Evolutionary conservation across 495 filamentous ascomycete species (phyloP).

Genomic region (Amorphotheca resinae): DNA sequence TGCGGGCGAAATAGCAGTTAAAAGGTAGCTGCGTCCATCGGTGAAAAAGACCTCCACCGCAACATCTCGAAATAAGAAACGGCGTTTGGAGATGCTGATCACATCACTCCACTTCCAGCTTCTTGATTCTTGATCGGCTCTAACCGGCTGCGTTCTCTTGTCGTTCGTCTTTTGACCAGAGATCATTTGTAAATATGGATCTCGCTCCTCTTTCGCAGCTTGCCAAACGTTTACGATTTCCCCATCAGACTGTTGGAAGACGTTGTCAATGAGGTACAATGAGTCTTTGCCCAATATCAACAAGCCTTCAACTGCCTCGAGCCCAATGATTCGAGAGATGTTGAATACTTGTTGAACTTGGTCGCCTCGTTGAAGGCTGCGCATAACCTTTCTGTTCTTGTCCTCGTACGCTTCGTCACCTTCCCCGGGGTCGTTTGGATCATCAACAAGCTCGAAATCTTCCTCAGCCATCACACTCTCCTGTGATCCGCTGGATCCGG

Average conservation of each 20-base stretch:
- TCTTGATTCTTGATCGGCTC: constrained; percentile 62
- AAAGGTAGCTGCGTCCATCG: constrained; percentile 85
- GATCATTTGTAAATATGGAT: constrained; percentile 90
- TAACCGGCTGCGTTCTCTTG: constrained; percentile 30
- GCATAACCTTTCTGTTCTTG: constrained; percentile 94
- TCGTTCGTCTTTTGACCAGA: constrained; percentile 61
- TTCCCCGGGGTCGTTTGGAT: constrained; percentile 61
- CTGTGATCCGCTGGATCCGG: constrained; percentile 21
- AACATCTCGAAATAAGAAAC: constrained; percentile 91
- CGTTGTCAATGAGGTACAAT: constrained; percentile 87
- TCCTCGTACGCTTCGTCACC: constrained; percentile 84
- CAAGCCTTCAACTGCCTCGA: constrained; percentile 86
- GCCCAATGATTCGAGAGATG: constrained; percentile 80
- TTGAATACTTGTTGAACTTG: constrained; percentile 92
- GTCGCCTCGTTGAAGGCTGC: constrained; percentile 82
- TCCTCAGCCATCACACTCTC: constrained; percentile 50
- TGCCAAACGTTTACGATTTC: constrained; percentile 95
- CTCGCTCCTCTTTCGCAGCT: constrained; percentile 81
- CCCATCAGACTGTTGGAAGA: constrained; percentile 86
- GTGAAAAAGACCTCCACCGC: constrained; percentile 93
- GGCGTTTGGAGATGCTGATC: constrained; percentile 90
- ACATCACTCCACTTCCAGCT: constrained; percentile 92
- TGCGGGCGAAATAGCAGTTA: constrained; percentile 62
- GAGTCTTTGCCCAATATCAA: constrained; percentile 85
- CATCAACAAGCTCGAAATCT: constrained; percentile 87